Percentiles rank a stretch among this genome's conserved stretches.
These are phyloP conservation scores for Tarenaya hassleriana DNA, from an alignment of 345 rosid species.

Conservation along the genomic window DNA sequence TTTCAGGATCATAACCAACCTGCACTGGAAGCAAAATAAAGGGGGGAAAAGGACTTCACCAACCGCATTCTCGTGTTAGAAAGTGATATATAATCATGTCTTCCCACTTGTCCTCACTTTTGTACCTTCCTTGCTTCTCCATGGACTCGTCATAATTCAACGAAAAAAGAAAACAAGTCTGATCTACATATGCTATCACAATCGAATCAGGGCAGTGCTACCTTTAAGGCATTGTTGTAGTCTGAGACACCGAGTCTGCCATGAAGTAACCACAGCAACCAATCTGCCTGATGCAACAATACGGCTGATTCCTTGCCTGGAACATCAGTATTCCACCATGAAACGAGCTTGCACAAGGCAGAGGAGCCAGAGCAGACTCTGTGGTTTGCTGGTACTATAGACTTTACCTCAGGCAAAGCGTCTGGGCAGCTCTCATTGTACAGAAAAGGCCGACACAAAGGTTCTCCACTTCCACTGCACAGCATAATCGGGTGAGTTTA, in stretches of 20 bases:
- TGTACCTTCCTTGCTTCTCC: no score
- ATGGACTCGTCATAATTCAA: no score
- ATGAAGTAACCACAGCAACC: slow-evolving; percentile 91
- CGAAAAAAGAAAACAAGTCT: no score
- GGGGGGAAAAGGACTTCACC: no score
- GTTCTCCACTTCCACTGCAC: slow-evolving; percentile 60
- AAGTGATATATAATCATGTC: no score
- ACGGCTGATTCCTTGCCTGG: slow-evolving; percentile 44
- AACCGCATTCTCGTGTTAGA: no score
- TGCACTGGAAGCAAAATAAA: slow-evolving; percentile 20
- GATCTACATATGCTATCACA: no score
- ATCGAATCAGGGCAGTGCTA: slow-evolving; percentile 1
- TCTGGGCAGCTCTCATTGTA: slow-evolving; percentile 79
- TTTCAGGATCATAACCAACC: slow-evolving; percentile 95
- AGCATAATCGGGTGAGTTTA: slow-evolving; percentile 12
- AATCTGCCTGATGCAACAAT: slow-evolving; percentile 89
- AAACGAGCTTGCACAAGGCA: slow-evolving; percentile 83
- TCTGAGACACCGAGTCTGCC: slow-evolving; percentile 87
- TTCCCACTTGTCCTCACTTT: no score
- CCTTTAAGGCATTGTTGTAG: slow-evolving; percentile 90
- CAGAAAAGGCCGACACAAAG: slow-evolving; percentile 61
- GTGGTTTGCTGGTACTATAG: slow-evolving; percentile 80
- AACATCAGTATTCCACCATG: slow-evolving; percentile 65
- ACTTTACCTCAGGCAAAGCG: slow-evolving; percentile 61
- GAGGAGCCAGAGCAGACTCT: slow-evolving; percentile 88